Percentiles rank a stretch among this genome's conserved stretches.
Conservation (phyloP, 305 asterid genomes). For the Fraxinus velutina region DNA sequence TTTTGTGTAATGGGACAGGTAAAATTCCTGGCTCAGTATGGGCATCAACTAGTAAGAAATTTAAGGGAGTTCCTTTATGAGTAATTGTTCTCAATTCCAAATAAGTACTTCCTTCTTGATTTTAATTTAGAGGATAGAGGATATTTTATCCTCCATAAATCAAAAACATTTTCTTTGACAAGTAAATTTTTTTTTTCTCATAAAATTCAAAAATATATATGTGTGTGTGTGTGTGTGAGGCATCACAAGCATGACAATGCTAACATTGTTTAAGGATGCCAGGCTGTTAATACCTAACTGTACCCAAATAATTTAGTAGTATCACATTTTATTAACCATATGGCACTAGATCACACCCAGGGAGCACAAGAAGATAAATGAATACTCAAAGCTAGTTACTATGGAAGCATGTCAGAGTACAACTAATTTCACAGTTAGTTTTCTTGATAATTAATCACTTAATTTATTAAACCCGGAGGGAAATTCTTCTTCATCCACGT, state of each 20-base stretch:
- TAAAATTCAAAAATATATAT: neutral
- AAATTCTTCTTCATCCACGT: neutral
- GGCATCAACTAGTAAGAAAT: neutral
- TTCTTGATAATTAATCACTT: neutral
- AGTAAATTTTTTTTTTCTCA: neutral
- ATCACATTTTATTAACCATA: neutral
- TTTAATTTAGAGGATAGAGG: neutral
- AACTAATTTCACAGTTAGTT: neutral
- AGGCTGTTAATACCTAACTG: neutral
- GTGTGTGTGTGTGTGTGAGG: neutral
- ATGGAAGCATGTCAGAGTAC: neutral
- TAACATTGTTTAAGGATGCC: neutral
- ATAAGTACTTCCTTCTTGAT: neutral
- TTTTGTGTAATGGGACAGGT: neutral
- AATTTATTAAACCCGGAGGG: neutral
- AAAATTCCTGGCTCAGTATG: neutral
- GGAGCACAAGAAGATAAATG: neutral
- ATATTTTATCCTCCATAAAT: neutral
- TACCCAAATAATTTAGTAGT: neutral
- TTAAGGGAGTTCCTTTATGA: neutral
- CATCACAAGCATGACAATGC: neutral
- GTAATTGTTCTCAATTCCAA: neutral
- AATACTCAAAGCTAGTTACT: neutral
- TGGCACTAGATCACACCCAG: neutral
- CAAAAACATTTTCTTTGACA: neutral